These are phyloP conservation scores for Psilocybe mexicana DNA, from an alignment of 1,284 basidiomycete genomes.

Conservation along the genomic window DNA sequence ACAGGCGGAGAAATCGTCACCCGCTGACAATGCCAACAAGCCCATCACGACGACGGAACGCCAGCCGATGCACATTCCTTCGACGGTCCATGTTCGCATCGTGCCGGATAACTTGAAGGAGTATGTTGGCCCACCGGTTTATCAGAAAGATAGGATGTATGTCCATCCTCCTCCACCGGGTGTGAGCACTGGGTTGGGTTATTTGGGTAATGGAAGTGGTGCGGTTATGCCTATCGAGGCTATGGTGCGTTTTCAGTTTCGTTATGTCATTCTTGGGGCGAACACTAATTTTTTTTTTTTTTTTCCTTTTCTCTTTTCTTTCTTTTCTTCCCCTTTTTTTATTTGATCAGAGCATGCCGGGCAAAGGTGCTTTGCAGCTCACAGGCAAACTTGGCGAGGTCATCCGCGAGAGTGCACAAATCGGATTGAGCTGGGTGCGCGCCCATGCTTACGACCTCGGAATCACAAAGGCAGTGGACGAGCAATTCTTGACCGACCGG, in stretches of 20 bases:
- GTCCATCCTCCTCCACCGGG: slow-evolving; percentile 82
- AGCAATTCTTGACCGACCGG: slow-evolving; percentile 80
- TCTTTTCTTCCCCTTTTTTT: background rate
- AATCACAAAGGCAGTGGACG: slow-evolving; percentile 71
- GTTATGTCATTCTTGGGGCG: no score
- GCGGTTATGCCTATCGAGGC: slow-evolving; percentile 98
- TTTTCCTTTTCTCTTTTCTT: no score
- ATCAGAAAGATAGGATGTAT: slow-evolving; percentile 95
- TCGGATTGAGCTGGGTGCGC: slow-evolving; percentile 93
- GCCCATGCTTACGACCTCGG: slow-evolving; percentile 87
- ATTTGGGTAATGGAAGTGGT: slow-evolving; percentile 94
- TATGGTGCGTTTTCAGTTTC: slow-evolving; percentile 55
- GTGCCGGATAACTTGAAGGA: slow-evolving; percentile 89
- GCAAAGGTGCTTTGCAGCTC: slow-evolving; percentile 85
- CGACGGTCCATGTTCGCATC: slow-evolving; percentile 79
- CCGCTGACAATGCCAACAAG: slow-evolving; percentile 12
- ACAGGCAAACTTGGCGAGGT: slow-evolving; percentile 99
- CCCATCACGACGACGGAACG: slow-evolving; percentile 75
- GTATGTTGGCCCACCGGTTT: slow-evolving; percentile 95
- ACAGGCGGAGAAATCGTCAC: background rate
- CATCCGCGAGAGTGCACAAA: slow-evolving; percentile 94
- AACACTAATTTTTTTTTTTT: background rate
- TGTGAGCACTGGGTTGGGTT: slow-evolving; percentile 93
- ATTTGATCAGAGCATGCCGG: slow-evolving; percentile 77
- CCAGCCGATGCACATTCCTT: slow-evolving; percentile 82